A percentile compares a stretch with the other conserved stretches of the same genome.
phyloP scores from a whole-genome alignment of 441 rosid genomes.

The Eugenia klotzschiana region DNA sequence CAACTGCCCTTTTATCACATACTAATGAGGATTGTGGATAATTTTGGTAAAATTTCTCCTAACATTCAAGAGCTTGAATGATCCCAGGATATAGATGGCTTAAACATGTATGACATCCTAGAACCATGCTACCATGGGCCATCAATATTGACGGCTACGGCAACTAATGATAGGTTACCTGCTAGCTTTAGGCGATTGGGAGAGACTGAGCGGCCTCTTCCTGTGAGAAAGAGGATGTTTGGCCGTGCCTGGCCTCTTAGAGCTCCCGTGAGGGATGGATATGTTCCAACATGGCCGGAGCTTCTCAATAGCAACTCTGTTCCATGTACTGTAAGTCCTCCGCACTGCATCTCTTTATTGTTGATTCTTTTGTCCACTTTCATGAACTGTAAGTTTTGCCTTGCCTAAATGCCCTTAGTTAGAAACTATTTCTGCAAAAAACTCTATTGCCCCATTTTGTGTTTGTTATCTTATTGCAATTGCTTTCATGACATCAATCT shows the following conservation, averaged over 20 bases:
- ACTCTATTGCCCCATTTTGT: neutral
- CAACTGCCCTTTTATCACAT: neutral
- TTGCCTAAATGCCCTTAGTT: neutral
- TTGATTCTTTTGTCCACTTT: neutral
- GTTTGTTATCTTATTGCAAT: neutral
- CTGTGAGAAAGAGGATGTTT: slow-evolving; percentile 72
- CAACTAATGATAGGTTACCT: slow-evolving; percentile 35
- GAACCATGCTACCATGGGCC: slow-evolving; percentile 65
- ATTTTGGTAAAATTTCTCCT: neutral
- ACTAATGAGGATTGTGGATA: neutral
- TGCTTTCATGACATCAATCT: neutral
- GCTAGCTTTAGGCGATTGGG: slow-evolving; percentile 54
- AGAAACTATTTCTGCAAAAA: neutral
- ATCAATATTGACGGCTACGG: neutral
- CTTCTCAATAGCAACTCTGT: slow-evolving; percentile 19
- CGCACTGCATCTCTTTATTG: neutral
- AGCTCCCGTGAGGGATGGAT: slow-evolving; percentile 60
- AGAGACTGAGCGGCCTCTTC: slow-evolving; percentile 47
- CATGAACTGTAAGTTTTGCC: neutral
- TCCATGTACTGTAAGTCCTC: slow-evolving; percentile 54
- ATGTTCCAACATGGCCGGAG: slow-evolving; percentile 81
- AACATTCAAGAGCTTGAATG: neutral
- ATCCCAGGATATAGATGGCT: slow-evolving; percentile 29
- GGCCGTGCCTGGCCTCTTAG: slow-evolving; percentile 90
- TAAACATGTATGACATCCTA: slow-evolving; percentile 64